Evolutionary conservation across 2,329 filamentous ascomycete species (phyloP).

Genomic region (Cadophora sp.): DNA sequence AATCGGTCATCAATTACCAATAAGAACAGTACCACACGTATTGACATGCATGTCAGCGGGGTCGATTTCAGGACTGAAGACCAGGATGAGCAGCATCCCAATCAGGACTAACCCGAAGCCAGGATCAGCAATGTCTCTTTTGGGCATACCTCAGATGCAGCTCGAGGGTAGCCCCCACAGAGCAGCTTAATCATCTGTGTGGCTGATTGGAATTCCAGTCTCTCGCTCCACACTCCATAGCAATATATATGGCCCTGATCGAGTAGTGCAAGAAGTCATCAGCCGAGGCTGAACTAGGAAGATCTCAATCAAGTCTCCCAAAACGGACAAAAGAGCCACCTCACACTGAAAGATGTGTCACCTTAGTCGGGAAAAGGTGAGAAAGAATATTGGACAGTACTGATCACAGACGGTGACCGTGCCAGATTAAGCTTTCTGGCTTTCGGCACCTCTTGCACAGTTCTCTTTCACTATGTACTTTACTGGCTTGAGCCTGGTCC

Average conservation of each 20-base stretch:
- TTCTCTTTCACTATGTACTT: neutral
- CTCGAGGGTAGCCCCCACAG: neutral
- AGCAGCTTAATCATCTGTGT: conserved; percentile 3
- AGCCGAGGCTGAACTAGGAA: neutral
- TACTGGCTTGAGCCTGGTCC: neutral
- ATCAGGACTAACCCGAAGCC: neutral
- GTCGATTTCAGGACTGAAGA: neutral
- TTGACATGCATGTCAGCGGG: neutral
- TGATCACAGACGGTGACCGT: neutral
- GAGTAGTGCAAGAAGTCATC: neutral
- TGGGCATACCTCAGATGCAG: neutral
- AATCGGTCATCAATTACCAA: neutral
- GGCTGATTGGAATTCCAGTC: neutral
- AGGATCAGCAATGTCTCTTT: neutral
- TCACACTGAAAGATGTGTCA: neutral
- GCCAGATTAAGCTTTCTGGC: neutral
- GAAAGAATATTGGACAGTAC: neutral
- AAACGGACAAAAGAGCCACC: neutral
- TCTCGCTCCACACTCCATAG: neutral
- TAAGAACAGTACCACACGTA: neutral
- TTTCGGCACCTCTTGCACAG: neutral
- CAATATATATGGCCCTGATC: neutral
- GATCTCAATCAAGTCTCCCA: neutral
- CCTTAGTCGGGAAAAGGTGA: neutral
- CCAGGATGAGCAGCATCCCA: neutral